phyloP scores from a whole-genome alignment of 768 basidiomycete genomes.

The Russula vinacea region DNA sequence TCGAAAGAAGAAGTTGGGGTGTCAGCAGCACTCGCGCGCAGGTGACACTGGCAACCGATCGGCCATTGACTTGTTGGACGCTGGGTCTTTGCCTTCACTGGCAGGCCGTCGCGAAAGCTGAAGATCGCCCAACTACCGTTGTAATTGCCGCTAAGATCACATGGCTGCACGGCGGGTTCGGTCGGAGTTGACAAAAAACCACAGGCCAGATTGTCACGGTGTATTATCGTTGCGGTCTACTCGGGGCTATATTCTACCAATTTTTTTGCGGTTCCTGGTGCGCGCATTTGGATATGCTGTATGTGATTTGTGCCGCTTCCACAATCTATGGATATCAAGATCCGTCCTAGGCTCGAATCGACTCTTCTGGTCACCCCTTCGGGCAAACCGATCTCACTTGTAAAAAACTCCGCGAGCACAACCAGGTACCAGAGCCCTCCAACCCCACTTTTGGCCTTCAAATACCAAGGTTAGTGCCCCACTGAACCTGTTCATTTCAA shows the following conservation, averaged over 20 bases:
- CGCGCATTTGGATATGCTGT: no score
- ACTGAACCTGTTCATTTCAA: constrained; percentile 5
- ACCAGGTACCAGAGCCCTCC: constrained; percentile 16
- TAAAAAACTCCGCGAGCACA: constrained; percentile 18
- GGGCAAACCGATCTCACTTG: constrained; percentile 1
- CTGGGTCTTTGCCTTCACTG: neutral
- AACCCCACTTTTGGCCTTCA: constrained; percentile 26
- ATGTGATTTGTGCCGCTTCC: neutral
- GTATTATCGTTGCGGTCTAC: neutral
- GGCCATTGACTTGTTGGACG: neutral
- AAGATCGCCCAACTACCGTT: constrained; percentile 14
- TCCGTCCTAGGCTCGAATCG: neutral
- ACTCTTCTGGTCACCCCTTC: neutral
- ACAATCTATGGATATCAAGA: constrained; percentile 17
- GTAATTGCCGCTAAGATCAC: neutral
- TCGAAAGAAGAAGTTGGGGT: no score
- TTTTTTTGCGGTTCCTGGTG: constrained; percentile 21
- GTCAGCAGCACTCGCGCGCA: neutral
- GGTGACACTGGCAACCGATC: constrained; percentile 3
- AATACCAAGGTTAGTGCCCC: constrained; percentile 12
- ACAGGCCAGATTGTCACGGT: no score
- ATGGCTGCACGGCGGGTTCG: neutral
- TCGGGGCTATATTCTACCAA: neutral
- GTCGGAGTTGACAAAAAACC: constrained; percentile 2
- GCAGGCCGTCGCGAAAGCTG: constrained; percentile 16